Evolutionary conservation across 805 yeast genomes (phyloP), one percentile per base, ranked within the genome.

Genomic region (Yamadazyma endophytica): DNA sequence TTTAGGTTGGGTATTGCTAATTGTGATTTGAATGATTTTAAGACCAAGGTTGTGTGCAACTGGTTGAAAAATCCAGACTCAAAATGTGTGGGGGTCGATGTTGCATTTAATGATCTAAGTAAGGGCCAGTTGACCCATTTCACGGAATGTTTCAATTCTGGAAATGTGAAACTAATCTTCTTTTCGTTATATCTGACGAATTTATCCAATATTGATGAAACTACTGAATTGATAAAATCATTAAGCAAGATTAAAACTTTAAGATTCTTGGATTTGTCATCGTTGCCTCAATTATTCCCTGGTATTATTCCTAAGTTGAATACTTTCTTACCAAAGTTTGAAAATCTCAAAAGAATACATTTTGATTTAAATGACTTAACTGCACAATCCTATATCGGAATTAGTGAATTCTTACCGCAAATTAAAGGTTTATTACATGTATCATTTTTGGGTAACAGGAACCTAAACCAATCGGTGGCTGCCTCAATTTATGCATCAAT

Each of bases 1-100:
- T 64, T 61, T 49, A 53, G 80, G 37, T 49, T 75, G 17, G 80
- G 81, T 3, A 55, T 75, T 13, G 81, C 80, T 0, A 60, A 73
- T 2, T 68, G 68, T n/a, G 73, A 68, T 29, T 49, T 75, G 30
- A 70, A 70, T 40, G 23, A 44, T 4, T 48, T 47, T 17, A 73
- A 74, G 40, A 54, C 71, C 16, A 44, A 57, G 20, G 46, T 62
- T 12, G 53, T 75, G 24, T 64, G 74, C 6, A 50, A 61, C 21
- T 75, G 80, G 80, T 60, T 75, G 19, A 54, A 65, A 6, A 48
- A 52, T 19, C 62, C 64, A 7, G 41, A 50, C 7, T 63, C 70
- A 12, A 68, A 65, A 15, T 74, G 79, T 48, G 56, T 64, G 26
- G 81, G 81, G 2, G 63, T 75, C 13, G 81, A 75, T 50, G 56